These are phyloP conservation scores for Phaeosphaeriaceae sp. DNA, from an alignment of 2,329 filamentous ascomycete species.

Conservation along the genomic window DNA sequence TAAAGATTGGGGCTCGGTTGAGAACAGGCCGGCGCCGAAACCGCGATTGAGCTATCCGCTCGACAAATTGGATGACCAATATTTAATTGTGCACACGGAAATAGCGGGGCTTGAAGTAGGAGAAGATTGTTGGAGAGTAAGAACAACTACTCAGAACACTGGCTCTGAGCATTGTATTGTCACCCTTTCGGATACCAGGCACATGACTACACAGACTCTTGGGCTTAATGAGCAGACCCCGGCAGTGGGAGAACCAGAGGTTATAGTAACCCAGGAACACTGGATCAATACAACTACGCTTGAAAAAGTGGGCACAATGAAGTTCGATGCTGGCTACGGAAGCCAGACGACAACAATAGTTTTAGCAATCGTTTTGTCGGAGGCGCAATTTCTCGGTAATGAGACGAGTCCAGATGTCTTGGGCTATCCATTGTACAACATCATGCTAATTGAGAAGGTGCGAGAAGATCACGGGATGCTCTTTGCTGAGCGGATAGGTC, in stretches of 20 bases:
- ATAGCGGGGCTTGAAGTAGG: background rate
- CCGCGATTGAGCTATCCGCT: background rate
- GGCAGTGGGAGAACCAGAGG: background rate
- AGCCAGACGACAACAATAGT: background rate
- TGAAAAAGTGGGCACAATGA: background rate
- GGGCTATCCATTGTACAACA: conserved; percentile 9
- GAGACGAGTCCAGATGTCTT: conserved; percentile 2
- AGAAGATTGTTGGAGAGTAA: background rate
- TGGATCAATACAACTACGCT: background rate
- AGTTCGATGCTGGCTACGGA: background rate
- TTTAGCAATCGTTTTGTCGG: conserved; percentile 1
- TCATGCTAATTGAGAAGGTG: conserved; percentile 4
- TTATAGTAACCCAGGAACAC: background rate
- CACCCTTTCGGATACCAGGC: background rate
- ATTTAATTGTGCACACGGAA: too few relatives aligned
- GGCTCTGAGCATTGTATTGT: background rate
- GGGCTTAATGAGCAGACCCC: background rate
- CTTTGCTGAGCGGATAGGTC: conserved; percentile 1
- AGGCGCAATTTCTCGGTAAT: conserved; percentile 10
- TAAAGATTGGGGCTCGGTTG: background rate
- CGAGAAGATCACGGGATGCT: background rate
- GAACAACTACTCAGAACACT: background rate
- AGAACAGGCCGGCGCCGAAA: background rate
- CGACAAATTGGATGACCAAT: too few relatives aligned
- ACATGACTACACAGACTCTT: too few relatives aligned